Evolutionary conservation across 83 land plant genomes (phyloP), one percentile per base, ranked within the genome.

Genomic region (Picea abies): DNA sequence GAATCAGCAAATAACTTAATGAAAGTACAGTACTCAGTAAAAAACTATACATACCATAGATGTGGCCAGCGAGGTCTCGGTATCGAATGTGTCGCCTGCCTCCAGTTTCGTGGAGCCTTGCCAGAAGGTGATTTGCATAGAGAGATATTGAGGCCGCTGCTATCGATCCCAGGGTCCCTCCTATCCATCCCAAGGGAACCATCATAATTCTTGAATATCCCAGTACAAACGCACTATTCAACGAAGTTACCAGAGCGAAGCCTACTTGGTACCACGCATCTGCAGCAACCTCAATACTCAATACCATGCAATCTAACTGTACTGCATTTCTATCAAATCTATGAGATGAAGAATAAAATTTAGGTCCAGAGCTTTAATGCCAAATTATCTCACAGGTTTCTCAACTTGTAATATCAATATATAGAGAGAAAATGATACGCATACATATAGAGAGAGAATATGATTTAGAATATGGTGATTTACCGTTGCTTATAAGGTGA

Each of bases 191-290:
- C 26, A 95, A 84, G 26, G 92, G 92, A 5, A 94, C 94, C 94
- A 95, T 91, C 4, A 93, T 77, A 0, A 95, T 79, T 4, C 90
- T 90, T 17, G 97, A 90, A 32, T 93, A 95, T 52, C 97, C 96
- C 87, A 95, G 47, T 0, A 91, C 91, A 82, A 88, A 95, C 0
- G 96, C 91, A 32, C 92, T 93, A 88, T 95, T 95, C 63, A 93
- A 81, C 4, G 91, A 90, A 0, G 97, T 92, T 10, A 92, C 86
- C 10, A 95, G 89, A 61, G 90, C 88, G 67, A 95, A 91, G 7
- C 87, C 96, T 15, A 83, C 97, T 79, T 93, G 91, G 80, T 85
- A 87, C 97, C 97, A 95, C 52, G 94, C 85, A 88, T 95, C 97
- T 93, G 82, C 58, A 81, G 37, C 68, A 58, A 47, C 2, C 39